phyloP scores from a whole-genome alignment of 805 yeast genomes.

The Kazachstania taianensis region DNA sequence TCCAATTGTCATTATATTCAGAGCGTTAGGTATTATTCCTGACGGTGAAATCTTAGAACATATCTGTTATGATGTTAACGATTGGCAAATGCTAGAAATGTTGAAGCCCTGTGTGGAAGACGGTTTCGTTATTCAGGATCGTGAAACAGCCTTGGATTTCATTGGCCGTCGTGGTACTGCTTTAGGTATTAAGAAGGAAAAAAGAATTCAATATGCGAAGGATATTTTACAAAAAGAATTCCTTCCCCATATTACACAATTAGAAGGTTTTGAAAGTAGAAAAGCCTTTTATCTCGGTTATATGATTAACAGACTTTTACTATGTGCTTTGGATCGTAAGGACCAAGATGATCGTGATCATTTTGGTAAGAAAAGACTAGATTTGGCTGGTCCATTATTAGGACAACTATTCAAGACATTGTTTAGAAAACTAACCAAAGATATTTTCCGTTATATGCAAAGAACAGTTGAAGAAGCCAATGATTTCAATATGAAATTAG shows the following conservation, averaged over 20 bases:
- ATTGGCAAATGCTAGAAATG: constrained; percentile 99
- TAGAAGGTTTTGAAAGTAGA: constrained; percentile 92
- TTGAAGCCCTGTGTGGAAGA: constrained; percentile 98
- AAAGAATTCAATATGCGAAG: constrained; percentile 95
- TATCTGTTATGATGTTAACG: constrained; percentile 93
- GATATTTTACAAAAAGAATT: constrained; percentile 94
- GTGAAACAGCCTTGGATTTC: constrained; percentile 95
- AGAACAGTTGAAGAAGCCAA: constrained; percentile 97
- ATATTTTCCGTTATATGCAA: constrained; percentile 96
- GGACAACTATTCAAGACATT: constrained; percentile 92
- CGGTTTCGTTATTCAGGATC: constrained; percentile 95
- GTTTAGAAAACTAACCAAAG: constrained; percentile 90
- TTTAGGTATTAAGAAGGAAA: constrained; percentile 89
- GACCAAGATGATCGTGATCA: constrained; percentile 99
- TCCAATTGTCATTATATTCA: constrained; percentile 91
- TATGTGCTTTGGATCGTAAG: constrained; percentile 93
- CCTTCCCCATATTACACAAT: constrained; percentile 93
- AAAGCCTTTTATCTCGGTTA: constrained; percentile 96
- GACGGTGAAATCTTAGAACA: constrained; percentile 98
- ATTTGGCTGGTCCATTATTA: constrained; percentile 94
- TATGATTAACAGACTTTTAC: constrained; percentile 88
- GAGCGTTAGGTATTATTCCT: constrained; percentile 97
- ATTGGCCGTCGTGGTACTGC: constrained; percentile 98
- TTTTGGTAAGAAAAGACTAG: constrained; percentile 96
- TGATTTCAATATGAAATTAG: constrained; percentile 91